Evolutionary conservation across 2,329 filamentous ascomycete species (phyloP).

Genomic region (Stachybotrys echinatus): DNA sequence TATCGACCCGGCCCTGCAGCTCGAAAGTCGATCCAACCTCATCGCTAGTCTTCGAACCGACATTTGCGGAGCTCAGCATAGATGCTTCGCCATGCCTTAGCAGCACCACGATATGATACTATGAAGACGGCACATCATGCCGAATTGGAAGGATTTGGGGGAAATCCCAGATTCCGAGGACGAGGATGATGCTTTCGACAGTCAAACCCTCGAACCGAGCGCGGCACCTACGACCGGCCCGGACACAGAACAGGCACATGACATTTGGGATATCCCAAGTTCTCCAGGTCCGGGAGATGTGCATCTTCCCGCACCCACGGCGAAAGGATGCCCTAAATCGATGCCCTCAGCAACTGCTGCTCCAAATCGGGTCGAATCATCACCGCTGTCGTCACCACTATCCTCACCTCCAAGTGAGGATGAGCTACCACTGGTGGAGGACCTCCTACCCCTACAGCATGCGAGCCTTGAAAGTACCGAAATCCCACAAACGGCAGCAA

Average conservation of each 20-base stretch:
- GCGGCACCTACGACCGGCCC: background rate
- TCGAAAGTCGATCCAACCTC: no score
- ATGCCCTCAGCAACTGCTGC: background rate
- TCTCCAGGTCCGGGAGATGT: constrained; percentile 18
- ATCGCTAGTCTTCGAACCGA: no score
- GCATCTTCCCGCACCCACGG: background rate
- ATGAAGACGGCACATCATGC: constrained; percentile 30
- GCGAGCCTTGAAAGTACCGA: background rate
- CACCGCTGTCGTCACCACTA: constrained; percentile 26
- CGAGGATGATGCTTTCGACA: constrained; percentile 34
- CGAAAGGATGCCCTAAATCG: constrained; percentile 1
- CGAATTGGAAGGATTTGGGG: constrained; percentile 44
- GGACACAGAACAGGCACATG: constrained; percentile 8
- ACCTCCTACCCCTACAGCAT: background rate
- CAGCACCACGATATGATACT: constrained; percentile 10
- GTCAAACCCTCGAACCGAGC: constrained; percentile 17
- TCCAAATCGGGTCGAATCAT: constrained; percentile 1
- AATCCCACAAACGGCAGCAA: background rate
- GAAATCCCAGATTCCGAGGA: constrained; percentile 48
- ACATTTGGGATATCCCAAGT: constrained; percentile 31
- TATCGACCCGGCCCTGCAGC: no score
- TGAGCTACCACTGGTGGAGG: constrained; percentile 13
- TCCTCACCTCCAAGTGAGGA: constrained; percentile 25
- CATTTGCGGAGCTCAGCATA: background rate
- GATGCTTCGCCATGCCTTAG: background rate